Evolutionary conservation across 345 rosid genomes (phyloP).

Genomic region (Populus alba): DNA sequence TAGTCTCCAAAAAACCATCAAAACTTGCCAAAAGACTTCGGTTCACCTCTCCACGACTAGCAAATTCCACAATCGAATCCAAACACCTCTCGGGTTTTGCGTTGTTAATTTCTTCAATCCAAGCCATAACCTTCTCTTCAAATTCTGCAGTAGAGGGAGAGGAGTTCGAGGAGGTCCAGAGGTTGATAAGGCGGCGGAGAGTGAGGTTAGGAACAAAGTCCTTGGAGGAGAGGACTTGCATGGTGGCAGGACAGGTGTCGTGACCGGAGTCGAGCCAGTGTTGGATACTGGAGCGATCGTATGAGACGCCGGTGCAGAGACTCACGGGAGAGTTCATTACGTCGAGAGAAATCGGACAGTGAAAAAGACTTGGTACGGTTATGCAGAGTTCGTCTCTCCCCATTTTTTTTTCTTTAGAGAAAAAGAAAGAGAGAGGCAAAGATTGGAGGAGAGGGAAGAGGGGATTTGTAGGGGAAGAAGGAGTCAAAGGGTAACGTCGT

Average conservation of each 20-base stretch:
- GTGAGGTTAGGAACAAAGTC: conserved; percentile 30
- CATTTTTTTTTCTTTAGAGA: conserved; percentile 7
- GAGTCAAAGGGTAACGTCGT: conserved; percentile 27
- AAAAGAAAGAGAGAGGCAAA: not conserved
- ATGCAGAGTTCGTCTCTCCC: conserved; percentile 28
- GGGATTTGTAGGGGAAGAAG: conserved; percentile 16
- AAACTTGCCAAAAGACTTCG: not conserved
- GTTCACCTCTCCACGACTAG: conserved; percentile 6
- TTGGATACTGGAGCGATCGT: conserved; percentile 33
- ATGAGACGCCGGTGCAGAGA: conserved; percentile 31
- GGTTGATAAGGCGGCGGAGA: conserved; percentile 25
- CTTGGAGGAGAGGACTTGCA: conserved; percentile 28
- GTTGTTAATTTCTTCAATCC: conserved; percentile 13
- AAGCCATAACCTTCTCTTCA: conserved; percentile 7
- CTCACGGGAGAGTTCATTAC: conserved; percentile 31
- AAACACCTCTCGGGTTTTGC: conserved; percentile 2
- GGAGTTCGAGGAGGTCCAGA: conserved; percentile 11
- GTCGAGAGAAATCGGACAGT: conserved; percentile 29
- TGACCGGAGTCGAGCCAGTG: conserved; percentile 30
- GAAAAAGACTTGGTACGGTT: conserved; percentile 22
- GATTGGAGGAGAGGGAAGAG: not conserved
- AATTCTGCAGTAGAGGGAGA: not conserved
- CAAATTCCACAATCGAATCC: conserved; percentile 10
- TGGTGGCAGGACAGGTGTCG: conserved; percentile 34
- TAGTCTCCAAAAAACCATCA: conserved; percentile 15